These are phyloP conservation scores for Eustoma russellianum DNA, from an alignment of 257 asterid genomes.

Conservation along the genomic window DNA sequence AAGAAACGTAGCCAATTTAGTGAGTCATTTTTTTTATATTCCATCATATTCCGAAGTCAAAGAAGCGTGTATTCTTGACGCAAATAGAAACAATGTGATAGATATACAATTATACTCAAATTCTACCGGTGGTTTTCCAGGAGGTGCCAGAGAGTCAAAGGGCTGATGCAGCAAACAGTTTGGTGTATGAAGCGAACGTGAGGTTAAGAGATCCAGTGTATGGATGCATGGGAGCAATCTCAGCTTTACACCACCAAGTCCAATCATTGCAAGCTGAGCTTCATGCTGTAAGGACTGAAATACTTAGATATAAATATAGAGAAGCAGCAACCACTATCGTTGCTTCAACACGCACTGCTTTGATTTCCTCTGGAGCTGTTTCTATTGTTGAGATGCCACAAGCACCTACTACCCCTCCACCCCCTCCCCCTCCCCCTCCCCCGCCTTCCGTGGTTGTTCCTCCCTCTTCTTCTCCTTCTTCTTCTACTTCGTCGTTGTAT, in stretches of 20 bases:
- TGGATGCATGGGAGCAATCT: conserved; percentile 98
- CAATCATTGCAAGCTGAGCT: conserved; percentile 68
- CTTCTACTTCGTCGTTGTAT: conserved; percentile 49
- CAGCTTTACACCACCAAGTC: conserved; percentile 68
- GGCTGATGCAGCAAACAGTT: conserved; percentile 82
- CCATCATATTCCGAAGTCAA: too few relatives aligned
- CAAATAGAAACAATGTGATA: too few relatives aligned
- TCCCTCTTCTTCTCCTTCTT: conserved; percentile 15
- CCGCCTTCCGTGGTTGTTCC: conserved; percentile 25
- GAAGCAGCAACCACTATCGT: conserved; percentile 61
- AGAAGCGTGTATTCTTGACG: too few relatives aligned
- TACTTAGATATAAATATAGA: conserved; percentile 58
- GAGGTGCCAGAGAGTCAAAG: conserved; percentile 72
- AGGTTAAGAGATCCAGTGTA: conserved; percentile 83
- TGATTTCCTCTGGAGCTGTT: conserved; percentile 20
- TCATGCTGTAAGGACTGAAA: conserved; percentile 61
- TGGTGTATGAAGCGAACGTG: conserved; percentile 86
- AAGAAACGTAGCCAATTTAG: too few relatives aligned
- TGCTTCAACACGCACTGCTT: conserved; percentile 40
- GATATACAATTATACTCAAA: too few relatives aligned
- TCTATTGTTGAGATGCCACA: conserved; percentile 53
- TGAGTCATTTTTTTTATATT: too few relatives aligned
- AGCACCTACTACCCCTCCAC: conserved; percentile 30
- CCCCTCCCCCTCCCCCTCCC: conserved; percentile 15
- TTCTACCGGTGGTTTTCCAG: conserved; percentile 23